Evolutionary conservation across 208 protist genomes (phyloP).

Genomic region (Trichomonas tenax): DNA sequence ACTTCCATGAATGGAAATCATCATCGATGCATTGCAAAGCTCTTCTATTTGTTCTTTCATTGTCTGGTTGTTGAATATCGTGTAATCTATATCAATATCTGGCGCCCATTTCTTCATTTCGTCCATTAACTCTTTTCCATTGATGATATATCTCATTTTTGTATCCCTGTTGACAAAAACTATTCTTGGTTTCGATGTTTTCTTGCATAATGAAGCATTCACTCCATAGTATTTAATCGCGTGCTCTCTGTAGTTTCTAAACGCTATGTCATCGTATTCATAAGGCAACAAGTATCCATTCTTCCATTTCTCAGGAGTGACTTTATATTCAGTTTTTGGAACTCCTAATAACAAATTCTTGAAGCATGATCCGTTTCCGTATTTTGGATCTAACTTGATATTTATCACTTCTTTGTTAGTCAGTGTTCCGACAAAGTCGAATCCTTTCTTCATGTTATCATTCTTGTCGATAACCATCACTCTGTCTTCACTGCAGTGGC

Average conservation of each 20-base stretch:
- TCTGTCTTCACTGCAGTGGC: not conserved
- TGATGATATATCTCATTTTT: not conserved
- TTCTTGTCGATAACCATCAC: not conserved
- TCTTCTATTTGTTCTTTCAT: not conserved
- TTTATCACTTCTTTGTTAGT: not conserved
- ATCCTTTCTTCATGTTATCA: not conserved
- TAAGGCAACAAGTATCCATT: not conserved
- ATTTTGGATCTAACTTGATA: not conserved
- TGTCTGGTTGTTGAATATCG: not conserved
- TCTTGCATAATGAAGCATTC: not conserved
- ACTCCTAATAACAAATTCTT: not conserved
- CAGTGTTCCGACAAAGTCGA: not conserved
- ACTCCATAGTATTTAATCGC: not conserved
- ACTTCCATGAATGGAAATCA: not conserved
- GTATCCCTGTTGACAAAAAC: not conserved
- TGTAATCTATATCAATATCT: not conserved
- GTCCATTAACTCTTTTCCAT: not conserved
- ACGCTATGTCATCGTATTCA: not conserved
- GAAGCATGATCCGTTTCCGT: not conserved
- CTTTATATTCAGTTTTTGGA: not conserved
- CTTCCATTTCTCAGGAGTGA: not conserved
- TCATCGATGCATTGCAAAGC: not conserved
- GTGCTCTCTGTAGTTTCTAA: not conserved
- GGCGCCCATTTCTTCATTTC: not conserved
- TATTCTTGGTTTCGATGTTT: not conserved